These are phyloP conservation scores for Dichomitus squalens DNA, from an alignment of 1,284 basidiomycete species.

Conservation along the genomic window DNA sequence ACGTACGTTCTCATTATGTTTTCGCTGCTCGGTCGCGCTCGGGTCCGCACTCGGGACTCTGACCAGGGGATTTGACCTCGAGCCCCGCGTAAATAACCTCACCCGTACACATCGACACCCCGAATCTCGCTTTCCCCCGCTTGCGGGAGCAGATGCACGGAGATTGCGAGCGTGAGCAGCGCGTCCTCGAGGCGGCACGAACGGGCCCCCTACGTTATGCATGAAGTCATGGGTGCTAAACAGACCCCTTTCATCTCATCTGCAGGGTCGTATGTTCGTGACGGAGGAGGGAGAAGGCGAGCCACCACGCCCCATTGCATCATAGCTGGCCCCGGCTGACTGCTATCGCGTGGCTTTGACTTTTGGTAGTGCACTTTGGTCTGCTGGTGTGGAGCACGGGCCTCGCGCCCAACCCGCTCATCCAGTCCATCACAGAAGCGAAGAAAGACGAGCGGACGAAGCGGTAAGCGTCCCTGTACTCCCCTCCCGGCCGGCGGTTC, in stretches of 20 bases:
- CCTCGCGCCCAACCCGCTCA: constrained; percentile 77
- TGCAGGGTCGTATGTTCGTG: constrained; percentile 59
- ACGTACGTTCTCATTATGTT: not conserved
- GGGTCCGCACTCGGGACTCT: not conserved
- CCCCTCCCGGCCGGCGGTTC: not conserved
- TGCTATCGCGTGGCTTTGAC: not conserved
- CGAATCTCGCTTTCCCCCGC: not conserved
- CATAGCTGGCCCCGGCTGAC: constrained; percentile 11
- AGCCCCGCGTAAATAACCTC: not conserved
- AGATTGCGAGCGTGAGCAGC: not conserved
- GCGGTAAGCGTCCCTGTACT: constrained; percentile 43
- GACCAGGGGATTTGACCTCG: not conserved
- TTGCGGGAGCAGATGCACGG: not conserved
- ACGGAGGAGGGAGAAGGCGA: constrained; percentile 65
- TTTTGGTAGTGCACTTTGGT: constrained; percentile 67
- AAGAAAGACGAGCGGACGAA: constrained; percentile 65
- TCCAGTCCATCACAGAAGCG: constrained; percentile 60
- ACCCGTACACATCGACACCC: constrained; percentile 4
- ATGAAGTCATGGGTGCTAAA: not conserved
- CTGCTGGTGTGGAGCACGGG: constrained; percentile 89
- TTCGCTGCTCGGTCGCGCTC: not conserved
- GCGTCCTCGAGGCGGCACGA: not conserved
- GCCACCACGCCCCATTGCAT: not conserved
- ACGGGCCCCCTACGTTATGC: not conserved
- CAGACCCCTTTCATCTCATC: not conserved